A percentile compares a stretch with the other conserved stretches of the same genome.
These are phyloP conservation scores for Amanita subjunquillea DNA, from an alignment of 768 basidiomycete genomes.

Conservation along the genomic window DNA sequence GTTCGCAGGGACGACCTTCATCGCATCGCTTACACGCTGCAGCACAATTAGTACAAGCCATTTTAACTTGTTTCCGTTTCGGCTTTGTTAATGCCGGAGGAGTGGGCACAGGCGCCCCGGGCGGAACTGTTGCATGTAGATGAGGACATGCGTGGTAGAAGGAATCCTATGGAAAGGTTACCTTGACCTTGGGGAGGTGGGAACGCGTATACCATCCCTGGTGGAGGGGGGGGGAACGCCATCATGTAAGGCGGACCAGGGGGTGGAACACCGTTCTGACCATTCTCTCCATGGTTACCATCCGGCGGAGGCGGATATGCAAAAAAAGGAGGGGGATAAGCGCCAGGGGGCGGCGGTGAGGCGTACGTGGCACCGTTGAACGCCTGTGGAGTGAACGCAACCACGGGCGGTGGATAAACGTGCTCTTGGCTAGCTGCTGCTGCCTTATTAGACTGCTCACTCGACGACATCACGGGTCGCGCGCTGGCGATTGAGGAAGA, in stretches of 20 bases:
- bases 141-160: background rate
- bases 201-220: constrained; percentile 35
- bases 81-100: constrained; percentile 29
- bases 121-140: constrained; percentile 8
- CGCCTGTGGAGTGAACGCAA: constrained; percentile 21
- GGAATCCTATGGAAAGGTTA: constrained; percentile 14
- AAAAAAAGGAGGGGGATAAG: constrained; percentile 30
- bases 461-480: constrained; percentile 14
- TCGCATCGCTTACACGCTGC: constrained; percentile 86
- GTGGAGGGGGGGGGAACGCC: constrained; percentile 26
- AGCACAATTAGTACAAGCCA: constrained; percentile 87
- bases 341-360: constrained; percentile 22
- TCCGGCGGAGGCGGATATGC: constrained; percentile 32
- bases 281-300: constrained; percentile 23
- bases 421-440: constrained; percentile 20
- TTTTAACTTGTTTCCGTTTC: constrained; percentile 84
- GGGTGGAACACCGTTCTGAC: constrained; percentile 21
- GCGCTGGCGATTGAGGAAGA: background rate
- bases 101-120: constrained; percentile 14
- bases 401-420: constrained; percentile 20
- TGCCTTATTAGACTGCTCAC: constrained; percentile 23
- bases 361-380: constrained; percentile 22
- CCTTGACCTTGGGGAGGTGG: constrained; percentile 29
- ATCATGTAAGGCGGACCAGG: constrained; percentile 26
- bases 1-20: constrained; percentile 79